Base-by-base conservation (phyloP, 139 green algal genomes). In the Chlamydomonas sp. region DNA sequence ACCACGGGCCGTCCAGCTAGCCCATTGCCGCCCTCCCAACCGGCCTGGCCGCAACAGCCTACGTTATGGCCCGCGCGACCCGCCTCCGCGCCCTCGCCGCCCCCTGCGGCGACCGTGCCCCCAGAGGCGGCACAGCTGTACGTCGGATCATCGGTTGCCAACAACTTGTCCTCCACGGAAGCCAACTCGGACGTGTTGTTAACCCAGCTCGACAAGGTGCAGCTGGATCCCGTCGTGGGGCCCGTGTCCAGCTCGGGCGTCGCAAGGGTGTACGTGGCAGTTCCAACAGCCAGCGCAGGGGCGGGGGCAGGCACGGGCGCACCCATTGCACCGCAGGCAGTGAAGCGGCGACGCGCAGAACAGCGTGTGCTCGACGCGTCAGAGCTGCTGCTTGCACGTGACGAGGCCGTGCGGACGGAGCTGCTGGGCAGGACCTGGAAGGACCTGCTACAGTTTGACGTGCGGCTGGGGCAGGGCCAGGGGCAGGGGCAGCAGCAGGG, bases 321-420 rank as follows among this genome's bases (percentile, higher is more conserved):
- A 4, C n/a, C 5, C 8, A 17, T 1, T 3, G 80, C 57, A 66
- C 59, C 79, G 49, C 2, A 58, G 64, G 12, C 59, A 4, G 59
- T 86, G 49, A 20, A 62, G 20, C 82, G 82, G 20, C 67, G 78
- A 31, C 72, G 73, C 6, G 73, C 62, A 6, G 17, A 12, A 3
- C 64, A 60, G 57, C 83, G 83, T 2, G 83, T 87, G 62, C 0
- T 87, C 62, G 83, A 87, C 14, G 14, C 73, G 57, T 87, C 83
- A 62, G 83, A 87, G 83, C 31, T 87, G 73, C 72, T 87, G 83
- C 61, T 87, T 31, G 83, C 83, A 3, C 83, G 83, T 20, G 83
- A 87, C 18, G 83, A 87, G 83, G 83, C 83, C 62, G 83, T 87
- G 72, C 83, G 83, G n/a, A 76, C 83, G 73, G 83, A 87, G 71